Evolutionary conservation across 768 basidiomycete genomes (phyloP).

Genomic region (Trametes villosa): DNA sequence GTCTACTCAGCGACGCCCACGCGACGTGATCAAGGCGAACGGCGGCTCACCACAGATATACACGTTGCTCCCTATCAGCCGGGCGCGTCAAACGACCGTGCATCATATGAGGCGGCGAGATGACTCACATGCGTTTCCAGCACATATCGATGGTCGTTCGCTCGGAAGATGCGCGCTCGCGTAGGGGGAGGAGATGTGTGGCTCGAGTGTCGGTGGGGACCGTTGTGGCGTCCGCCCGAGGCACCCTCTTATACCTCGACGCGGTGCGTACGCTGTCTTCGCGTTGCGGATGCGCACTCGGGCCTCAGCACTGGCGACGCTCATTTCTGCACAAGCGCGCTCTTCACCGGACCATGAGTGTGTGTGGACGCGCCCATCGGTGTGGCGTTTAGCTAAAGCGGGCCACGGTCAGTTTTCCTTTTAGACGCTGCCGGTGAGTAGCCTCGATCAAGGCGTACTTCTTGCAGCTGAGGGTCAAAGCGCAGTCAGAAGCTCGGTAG

Average conservation of each 20-base stretch:
- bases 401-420: background rate
- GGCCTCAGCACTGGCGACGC: background rate
- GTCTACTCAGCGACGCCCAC: background rate
- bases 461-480: background rate
- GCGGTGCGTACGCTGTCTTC: background rate
- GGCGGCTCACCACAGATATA: background rate
- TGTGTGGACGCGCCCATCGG: background rate
- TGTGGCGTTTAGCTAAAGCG: background rate
- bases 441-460: background rate
- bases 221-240: background rate
- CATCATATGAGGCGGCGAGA: background rate
- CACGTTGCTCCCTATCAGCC: background rate
- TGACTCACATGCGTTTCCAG: slow-evolving; percentile 7
- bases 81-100: background rate
- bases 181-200: background rate
- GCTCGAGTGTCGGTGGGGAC: background rate
- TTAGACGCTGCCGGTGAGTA: background rate
- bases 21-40: no score
- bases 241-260: background rate
- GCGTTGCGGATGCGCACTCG: background rate
- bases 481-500: background rate
- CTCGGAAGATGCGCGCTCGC: background rate
- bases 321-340: background rate
- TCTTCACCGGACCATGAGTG: background rate
- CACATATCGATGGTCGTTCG: background rate